phyloP scores from a whole-genome alignment of 2,329 filamentous ascomycete genomes.

The Aspergillus sp. region DNA sequence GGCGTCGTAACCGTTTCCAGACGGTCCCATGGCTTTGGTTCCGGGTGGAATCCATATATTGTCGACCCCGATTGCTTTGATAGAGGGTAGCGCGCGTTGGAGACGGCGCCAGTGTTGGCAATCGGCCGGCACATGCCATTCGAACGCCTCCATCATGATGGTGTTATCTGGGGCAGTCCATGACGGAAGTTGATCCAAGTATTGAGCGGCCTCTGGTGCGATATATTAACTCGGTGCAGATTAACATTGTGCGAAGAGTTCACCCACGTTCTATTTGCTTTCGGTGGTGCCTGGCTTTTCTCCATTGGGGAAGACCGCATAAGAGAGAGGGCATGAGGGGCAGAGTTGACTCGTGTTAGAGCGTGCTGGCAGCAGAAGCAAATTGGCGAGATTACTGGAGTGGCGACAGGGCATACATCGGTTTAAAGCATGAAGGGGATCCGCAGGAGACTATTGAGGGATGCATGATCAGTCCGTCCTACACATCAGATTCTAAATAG shows the following conservation, averaged over 20 bases:
- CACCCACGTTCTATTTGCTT: neutral
- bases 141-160: constrained; percentile 68
- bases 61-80: constrained; percentile 61
- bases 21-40: constrained; percentile 63
- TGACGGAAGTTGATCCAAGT: constrained; percentile 27
- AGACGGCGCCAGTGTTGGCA: constrained; percentile 62
- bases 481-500: neutral
- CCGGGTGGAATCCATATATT: constrained; percentile 69
- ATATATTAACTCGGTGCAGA: neutral
- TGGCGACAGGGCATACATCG: neutral
- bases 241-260: neutral
- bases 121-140: constrained; percentile 68
- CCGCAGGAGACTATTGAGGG: neutral
- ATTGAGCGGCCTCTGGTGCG: constrained; percentile 20
- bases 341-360: too few relatives aligned
- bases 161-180: constrained; percentile 34
- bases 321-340: too few relatives aligned
- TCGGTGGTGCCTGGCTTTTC: neutral
- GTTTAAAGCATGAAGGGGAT: neutral
- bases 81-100: constrained; percentile 48
- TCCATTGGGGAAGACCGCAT: neutral
- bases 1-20: constrained; percentile 67
- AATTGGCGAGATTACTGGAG: too few relatives aligned
- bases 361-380: too few relatives aligned
- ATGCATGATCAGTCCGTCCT: neutral